Evolutionary conservation across 1,284 basidiomycete genomes (phyloP).

Genomic region (Pseudozyma tsukubaensis): DNA sequence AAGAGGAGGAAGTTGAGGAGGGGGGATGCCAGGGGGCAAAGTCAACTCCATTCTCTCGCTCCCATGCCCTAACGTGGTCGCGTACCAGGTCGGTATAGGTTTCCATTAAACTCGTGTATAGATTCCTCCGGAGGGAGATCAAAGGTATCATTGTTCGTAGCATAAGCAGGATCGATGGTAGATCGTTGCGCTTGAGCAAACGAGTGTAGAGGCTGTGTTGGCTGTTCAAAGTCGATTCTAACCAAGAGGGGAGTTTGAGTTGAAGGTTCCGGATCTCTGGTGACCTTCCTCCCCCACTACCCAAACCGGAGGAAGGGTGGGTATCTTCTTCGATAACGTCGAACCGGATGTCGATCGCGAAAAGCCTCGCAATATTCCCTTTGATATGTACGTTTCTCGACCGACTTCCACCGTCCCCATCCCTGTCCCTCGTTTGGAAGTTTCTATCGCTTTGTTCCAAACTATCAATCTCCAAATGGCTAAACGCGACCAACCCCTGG

Average conservation of each 20-base stretch:
- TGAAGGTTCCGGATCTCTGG: slow-evolving; percentile 13
- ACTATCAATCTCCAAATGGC: slow-evolving; percentile 20
- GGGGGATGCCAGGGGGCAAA: slow-evolving; percentile 25
- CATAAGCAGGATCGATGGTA: slow-evolving; percentile 35
- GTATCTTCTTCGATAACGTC: slow-evolving; percentile 16
- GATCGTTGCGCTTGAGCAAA: slow-evolving; percentile 17
- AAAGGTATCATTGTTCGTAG: slow-evolving; percentile 35
- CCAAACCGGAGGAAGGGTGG: neutral
- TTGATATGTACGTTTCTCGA: slow-evolving; percentile 4
- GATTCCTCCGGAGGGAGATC: slow-evolving; percentile 18
- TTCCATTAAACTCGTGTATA: slow-evolving; percentile 29
- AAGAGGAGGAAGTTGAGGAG: slow-evolving; percentile 1
- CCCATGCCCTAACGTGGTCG: slow-evolving; percentile 19
- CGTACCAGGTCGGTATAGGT: slow-evolving; percentile 29
- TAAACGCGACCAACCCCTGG: slow-evolving; percentile 9
- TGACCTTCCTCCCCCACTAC: slow-evolving; percentile 1
- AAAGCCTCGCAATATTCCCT: slow-evolving; percentile 17
- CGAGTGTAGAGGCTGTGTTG: neutral
- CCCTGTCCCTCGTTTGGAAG: neutral
- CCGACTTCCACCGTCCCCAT: neutral
- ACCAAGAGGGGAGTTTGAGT: slow-evolving; percentile 22
- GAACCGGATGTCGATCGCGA: slow-evolving; percentile 17
- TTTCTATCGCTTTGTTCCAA: slow-evolving; percentile 10
- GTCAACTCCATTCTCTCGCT: neutral
- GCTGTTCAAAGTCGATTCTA: slow-evolving; percentile 1